Conservation (phyloP, 352 stramenopile species). For the Pythium plurisporium region DNA sequence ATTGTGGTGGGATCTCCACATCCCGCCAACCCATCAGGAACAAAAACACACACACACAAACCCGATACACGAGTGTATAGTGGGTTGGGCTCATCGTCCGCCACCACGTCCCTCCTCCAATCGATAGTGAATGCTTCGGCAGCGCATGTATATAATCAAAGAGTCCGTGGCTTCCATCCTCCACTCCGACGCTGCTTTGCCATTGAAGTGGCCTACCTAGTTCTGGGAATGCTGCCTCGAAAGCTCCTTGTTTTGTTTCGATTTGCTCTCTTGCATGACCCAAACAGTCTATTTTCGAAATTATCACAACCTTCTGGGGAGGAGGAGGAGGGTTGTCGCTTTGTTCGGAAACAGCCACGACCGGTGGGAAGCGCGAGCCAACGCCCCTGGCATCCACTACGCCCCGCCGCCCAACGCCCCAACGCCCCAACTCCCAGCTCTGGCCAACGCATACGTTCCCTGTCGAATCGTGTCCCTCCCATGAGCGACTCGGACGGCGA, state of each 20-base stretch:
- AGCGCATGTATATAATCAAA: slow-evolving; percentile 5
- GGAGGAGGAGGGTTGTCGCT: neutral
- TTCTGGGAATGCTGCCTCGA: too few relatives aligned
- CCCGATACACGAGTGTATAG: neutral
- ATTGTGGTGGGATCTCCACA: too few relatives aligned
- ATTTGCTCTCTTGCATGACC: too few relatives aligned
- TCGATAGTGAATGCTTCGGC: neutral
- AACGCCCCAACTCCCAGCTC: too few relatives aligned
- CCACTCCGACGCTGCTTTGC: neutral
- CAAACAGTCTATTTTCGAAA: slow-evolving; percentile 10
- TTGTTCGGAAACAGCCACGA: slow-evolving; percentile 12
- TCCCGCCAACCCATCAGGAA: too few relatives aligned
- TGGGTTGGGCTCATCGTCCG: neutral
- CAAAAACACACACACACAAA: neutral
- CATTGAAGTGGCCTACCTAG: neutral
- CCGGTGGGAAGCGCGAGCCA: neutral
- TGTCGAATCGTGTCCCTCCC: too few relatives aligned
- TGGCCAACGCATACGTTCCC: too few relatives aligned
- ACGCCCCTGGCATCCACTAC: too few relatives aligned
- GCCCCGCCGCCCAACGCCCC: too few relatives aligned
- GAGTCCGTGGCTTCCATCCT: neutral
- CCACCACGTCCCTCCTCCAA: neutral
- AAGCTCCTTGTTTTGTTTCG: too few relatives aligned
- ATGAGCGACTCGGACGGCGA: slow-evolving; percentile 61
- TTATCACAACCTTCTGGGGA: slow-evolving; percentile 3